Evolutionary conservation across 345 rosid species (phyloP).

Genomic region (Eucalyptus guilfoylei): DNA sequence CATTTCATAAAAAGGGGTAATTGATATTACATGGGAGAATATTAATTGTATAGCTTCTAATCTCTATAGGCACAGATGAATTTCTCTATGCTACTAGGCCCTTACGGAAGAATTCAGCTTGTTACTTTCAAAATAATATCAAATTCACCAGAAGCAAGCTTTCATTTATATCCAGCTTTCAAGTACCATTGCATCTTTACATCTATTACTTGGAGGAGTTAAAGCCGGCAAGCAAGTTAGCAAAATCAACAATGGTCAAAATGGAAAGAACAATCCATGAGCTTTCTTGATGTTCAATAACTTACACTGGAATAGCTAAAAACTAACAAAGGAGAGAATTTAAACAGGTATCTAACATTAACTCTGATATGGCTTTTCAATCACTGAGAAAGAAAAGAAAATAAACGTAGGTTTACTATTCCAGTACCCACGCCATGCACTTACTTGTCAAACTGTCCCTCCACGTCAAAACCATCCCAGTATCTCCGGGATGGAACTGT

Average conservation of each 20-base stretch:
- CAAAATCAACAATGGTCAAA: background rate
- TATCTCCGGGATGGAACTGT: constrained; percentile 57
- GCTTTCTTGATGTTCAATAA: background rate
- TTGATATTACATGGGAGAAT: background rate
- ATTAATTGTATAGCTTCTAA: background rate
- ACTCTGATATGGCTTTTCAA: background rate
- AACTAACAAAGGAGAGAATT: background rate
- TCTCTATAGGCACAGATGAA: background rate
- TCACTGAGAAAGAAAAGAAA: background rate
- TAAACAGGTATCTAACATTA: background rate
- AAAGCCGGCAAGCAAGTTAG: background rate
- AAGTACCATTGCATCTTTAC: background rate
- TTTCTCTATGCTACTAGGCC: background rate
- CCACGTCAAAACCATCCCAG: constrained; percentile 68
- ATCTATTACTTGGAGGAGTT: background rate
- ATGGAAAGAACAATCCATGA: background rate
- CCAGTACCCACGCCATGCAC: constrained; percentile 1
- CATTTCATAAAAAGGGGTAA: background rate
- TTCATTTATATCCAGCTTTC: background rate
- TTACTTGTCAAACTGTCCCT: constrained; percentile 53
- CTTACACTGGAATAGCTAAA: background rate
- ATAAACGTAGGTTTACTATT: background rate
- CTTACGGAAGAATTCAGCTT: background rate
- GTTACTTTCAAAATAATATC: background rate
- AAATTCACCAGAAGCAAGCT: background rate